A percentile compares a stretch with the other conserved stretches of the same genome.
Evolutionary conservation across 2,329 filamentous ascomycete genomes (phyloP).

Genomic region (Epichloe glyceriae): DNA sequence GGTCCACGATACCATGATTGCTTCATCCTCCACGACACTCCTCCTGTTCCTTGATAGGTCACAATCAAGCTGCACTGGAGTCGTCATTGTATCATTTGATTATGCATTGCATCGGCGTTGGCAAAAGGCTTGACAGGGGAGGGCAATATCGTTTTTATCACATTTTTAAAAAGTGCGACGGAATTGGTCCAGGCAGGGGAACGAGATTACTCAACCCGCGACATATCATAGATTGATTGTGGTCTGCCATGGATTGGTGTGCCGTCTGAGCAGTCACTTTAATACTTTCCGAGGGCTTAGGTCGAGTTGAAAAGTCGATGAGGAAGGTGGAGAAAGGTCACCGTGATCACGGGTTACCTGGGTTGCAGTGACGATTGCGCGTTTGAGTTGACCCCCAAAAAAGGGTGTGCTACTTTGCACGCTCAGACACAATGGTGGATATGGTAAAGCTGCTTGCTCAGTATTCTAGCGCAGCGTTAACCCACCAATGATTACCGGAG

Average conservation of each 20-base stretch:
- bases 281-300: slow-evolving; percentile 17
- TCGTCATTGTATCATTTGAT: slow-evolving; percentile 26
- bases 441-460: background rate
- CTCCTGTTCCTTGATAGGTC: slow-evolving; percentile 12
- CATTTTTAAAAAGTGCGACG: slow-evolving; percentile 10
- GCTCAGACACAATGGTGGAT: background rate
- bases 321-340: background rate
- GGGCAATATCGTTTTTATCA: slow-evolving; percentile 15
- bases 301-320: slow-evolving; percentile 9
- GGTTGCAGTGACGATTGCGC: background rate
- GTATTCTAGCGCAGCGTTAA: background rate
- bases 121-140: slow-evolving; percentile 20
- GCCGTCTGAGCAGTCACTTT: slow-evolving; percentile 11
- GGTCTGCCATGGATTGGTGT: slow-evolving; percentile 10
- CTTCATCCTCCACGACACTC: slow-evolving; percentile 13
- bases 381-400: background rate
- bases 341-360: background rate
- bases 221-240: slow-evolving; percentile 28
- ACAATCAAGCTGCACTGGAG: slow-evolving; percentile 9
- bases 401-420: background rate
- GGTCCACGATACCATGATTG: slow-evolving; percentile 36
- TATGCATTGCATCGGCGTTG: slow-evolving; percentile 49
- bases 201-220: slow-evolving; percentile 25
- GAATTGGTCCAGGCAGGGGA: slow-evolving; percentile 22
- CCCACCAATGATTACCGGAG: background rate